A percentile compares a stretch with the other conserved stretches of the same genome.
phyloP scores from a whole-genome alignment of 306 rosid genomes.

The Quercus bicolor region DNA sequence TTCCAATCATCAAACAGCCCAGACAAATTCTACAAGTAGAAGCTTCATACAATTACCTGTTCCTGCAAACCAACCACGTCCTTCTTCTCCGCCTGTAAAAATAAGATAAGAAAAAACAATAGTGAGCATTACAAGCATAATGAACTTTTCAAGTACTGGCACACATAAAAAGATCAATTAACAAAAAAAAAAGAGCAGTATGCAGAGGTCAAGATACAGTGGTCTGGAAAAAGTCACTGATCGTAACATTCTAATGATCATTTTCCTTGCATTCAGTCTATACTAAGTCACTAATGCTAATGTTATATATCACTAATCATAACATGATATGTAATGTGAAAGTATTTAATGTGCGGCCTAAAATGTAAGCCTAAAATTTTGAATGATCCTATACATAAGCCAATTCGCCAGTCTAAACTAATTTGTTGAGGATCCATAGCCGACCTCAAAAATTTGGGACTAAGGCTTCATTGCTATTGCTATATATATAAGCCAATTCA shows the following conservation, averaged over 20 bases:
- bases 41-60: conserved; percentile 32
- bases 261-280: no score
- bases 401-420: no score
- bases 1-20: neutral
- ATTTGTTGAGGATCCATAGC: no score
- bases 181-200: neutral
- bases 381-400: no score
- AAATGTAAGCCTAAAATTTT: neutral
- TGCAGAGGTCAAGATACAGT: neutral
- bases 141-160: neutral
- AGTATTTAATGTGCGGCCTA: neutral
- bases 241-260: no score
- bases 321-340: neutral
- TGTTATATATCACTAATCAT: neutral
- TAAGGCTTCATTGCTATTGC: no score
- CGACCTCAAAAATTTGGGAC: no score
- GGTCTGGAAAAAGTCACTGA: neutral
- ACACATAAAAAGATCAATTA: conserved; percentile 11
- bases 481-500: neutral
- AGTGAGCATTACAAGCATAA: conserved; percentile 21
- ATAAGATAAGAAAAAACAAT: conserved; percentile 15
- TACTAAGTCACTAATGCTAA: neutral
- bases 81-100: conserved; percentile 80
- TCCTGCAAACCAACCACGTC: conserved; percentile 66
- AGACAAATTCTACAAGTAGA: neutral